These are phyloP conservation scores for Capsella rubella DNA, from an alignment of 441 rosid species.

Conservation along the genomic window DNA sequence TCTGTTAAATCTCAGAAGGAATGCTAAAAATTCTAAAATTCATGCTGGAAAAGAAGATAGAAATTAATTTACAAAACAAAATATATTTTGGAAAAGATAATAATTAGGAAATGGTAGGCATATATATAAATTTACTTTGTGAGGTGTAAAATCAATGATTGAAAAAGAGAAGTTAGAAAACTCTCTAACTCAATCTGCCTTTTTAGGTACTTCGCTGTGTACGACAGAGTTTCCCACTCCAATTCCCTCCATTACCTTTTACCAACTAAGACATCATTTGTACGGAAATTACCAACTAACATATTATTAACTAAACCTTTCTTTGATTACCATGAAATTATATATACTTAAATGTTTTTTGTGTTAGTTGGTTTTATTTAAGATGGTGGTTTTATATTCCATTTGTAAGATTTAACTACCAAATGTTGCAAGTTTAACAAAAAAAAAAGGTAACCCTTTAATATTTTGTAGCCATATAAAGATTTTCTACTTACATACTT, in stretches of 20 bases:
- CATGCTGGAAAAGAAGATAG: constrained; percentile 15
- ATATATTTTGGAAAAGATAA: not conserved
- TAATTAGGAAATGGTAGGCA: constrained; percentile 21
- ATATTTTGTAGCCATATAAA: not conserved
- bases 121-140: constrained; percentile 25
- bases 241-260: not conserved
- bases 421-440: not conserved
- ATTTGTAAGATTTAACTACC: not conserved
- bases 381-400: not conserved
- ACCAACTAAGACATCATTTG: too few species aligned
- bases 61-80: not conserved
- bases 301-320: constrained; percentile 1
- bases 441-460: too few species aligned
- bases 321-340: not conserved
- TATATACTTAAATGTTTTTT: not conserved
- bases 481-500: not conserved
- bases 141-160: constrained; percentile 44
- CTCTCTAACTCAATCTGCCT: constrained; percentile 8
- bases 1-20: not conserved
- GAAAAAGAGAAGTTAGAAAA: constrained; percentile 34
- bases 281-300: too few species aligned
- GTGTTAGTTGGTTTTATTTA: not conserved
- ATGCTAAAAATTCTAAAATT: not conserved
- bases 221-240: constrained; percentile 39
- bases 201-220: constrained; percentile 43